phyloP scores from a whole-genome alignment of 2,329 filamentous ascomycete genomes.

The Lachnellula occidentalis region DNA sequence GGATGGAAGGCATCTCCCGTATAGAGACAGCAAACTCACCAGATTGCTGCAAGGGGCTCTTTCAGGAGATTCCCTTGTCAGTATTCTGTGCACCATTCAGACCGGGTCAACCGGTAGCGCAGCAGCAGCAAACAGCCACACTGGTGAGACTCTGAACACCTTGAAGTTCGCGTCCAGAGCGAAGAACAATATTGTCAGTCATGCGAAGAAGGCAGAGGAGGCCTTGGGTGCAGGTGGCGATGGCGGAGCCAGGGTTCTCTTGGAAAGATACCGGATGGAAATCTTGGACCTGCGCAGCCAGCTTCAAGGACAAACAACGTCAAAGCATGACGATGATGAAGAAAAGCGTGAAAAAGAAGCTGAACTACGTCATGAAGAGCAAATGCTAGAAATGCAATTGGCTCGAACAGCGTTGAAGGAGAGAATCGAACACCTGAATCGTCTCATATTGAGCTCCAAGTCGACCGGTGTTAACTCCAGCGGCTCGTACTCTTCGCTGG shows the following conservation, averaged over 20 bases:
- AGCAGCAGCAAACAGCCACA: conserved; percentile 68
- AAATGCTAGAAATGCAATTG: conserved; percentile 97
- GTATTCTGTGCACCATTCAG: conserved; percentile 95
- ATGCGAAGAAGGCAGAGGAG: conserved; percentile 92
- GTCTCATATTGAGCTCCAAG: conserved; percentile 90
- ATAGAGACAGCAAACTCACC: conserved; percentile 95
- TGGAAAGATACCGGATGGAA: conserved; percentile 92
- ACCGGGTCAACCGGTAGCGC: conserved; percentile 71
- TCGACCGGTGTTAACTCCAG: conserved; percentile 87
- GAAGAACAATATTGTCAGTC: conserved; percentile 96
- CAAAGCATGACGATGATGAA: conserved; percentile 63
- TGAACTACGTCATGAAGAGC: conserved; percentile 84
- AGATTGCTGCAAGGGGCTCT: conserved; percentile 85
- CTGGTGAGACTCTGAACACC: conserved; percentile 87
- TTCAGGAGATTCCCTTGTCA: conserved; percentile 89
- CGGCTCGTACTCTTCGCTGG: conserved; percentile 63
- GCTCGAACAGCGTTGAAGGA: conserved; percentile 94
- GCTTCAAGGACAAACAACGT: conserved; percentile 75
- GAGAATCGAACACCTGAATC: conserved; percentile 93
- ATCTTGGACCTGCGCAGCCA: conserved; percentile 77
- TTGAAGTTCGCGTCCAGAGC: conserved; percentile 94
- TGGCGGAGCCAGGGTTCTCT: conserved; percentile 75
- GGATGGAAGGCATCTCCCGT: conserved; percentile 88
- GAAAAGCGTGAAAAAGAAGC: conserved; percentile 71
- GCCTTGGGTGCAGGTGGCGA: conserved; percentile 76